phyloP scores from a whole-genome alignment of 2,329 filamentous ascomycete genomes.

The Botryotinia convoluta region DNA sequence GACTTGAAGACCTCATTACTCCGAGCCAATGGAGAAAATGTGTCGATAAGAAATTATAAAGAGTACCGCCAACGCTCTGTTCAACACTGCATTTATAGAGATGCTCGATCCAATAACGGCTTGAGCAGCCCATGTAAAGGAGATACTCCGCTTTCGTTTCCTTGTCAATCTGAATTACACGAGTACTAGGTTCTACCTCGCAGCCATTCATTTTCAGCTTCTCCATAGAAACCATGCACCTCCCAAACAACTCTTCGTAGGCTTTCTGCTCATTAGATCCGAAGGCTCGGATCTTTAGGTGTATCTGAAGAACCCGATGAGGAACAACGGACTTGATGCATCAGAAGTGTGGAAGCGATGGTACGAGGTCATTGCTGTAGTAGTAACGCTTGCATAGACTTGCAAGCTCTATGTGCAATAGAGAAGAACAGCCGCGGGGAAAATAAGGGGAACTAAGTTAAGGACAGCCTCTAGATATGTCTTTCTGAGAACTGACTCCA shows the following conservation, averaged over 20 bases:
- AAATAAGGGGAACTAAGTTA: background rate
- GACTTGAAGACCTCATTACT: conserved; percentile 17
- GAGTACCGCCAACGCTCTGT: background rate
- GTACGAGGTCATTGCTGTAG: too few species aligned
- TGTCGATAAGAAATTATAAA: conserved; percentile 32
- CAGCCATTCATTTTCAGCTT: background rate
- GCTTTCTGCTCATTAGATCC: background rate
- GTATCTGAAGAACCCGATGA: too few species aligned
- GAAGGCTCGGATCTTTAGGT: background rate
- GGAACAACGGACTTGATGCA: background rate
- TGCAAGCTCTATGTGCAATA: accelerated
- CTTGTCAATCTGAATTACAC: background rate
- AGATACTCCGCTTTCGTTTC: background rate
- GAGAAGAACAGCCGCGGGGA: background rate
- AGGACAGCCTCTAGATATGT: background rate
- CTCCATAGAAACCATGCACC: background rate
- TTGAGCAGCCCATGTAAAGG: conserved; percentile 19
- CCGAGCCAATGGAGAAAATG: conserved; percentile 41
- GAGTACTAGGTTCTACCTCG: background rate
- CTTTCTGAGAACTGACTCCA: background rate
- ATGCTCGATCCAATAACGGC: conserved; percentile 24
- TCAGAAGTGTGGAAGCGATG: background rate
- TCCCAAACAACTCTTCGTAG: too few species aligned
- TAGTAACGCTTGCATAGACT: background rate
- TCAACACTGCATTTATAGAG: conserved; percentile 9